Percentiles rank a stretch among this genome's conserved stretches.
phyloP scores from a whole-genome alignment of 2,329 filamentous ascomycete genomes.

The Cryphonectria parasitica region DNA sequence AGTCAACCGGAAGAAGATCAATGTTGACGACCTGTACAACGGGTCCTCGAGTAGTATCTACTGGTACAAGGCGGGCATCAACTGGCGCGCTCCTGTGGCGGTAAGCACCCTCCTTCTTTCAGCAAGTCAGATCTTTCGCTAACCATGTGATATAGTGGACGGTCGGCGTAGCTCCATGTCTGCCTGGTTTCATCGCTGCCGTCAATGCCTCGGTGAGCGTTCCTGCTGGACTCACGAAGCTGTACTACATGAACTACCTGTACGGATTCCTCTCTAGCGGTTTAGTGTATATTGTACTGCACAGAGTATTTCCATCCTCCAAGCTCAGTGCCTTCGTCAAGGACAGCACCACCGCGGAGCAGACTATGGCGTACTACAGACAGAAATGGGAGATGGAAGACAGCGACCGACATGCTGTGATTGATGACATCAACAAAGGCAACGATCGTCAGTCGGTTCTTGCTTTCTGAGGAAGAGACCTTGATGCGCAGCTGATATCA shows the following conservation, averaged over 20 bases:
- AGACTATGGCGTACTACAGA: constrained; percentile 1
- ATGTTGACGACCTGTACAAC: constrained; percentile 38
- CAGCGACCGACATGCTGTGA: background rate
- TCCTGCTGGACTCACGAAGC: constrained; percentile 42
- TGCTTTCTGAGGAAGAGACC: background rate
- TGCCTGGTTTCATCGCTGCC: constrained; percentile 49
- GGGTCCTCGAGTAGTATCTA: constrained; percentile 41
- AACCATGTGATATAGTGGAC: constrained; percentile 41
- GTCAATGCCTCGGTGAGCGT: constrained; percentile 42
- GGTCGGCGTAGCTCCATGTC: constrained; percentile 43
- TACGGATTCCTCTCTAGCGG: constrained; percentile 44
- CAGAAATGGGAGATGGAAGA: constrained; percentile 7
- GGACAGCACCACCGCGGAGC: constrained; percentile 8
- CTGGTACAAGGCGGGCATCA: constrained; percentile 46
- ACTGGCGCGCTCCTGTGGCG: constrained; percentile 45
- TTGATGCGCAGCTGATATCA: background rate
- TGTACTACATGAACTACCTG: constrained; percentile 45
- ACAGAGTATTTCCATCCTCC: constrained; percentile 37
- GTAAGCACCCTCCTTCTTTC: constrained; percentile 36
- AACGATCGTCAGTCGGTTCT: background rate
- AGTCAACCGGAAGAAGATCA: constrained; percentile 24
- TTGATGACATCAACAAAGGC: background rate
- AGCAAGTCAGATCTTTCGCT: background rate
- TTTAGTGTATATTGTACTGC: constrained; percentile 38
- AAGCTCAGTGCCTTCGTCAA: constrained; percentile 38